Base-by-base conservation (phyloP, 352 stramenopile species). In the Phytophthora pisi region DNA sequence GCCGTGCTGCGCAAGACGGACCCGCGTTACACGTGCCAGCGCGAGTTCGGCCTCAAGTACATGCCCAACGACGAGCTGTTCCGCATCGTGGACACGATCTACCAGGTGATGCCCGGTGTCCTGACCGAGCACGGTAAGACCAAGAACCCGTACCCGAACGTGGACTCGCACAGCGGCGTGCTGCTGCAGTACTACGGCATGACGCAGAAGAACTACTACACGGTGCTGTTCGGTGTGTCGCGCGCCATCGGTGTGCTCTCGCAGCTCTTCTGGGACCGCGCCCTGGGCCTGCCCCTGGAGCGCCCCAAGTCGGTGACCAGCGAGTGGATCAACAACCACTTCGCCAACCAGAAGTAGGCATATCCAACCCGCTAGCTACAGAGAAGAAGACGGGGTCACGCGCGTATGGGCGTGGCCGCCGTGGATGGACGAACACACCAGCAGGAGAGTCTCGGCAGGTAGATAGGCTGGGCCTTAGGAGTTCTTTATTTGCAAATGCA, bases 161-260 rank as follows among this genome's bases (percentile, higher is more conserved):
- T 99, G 57, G 97, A 99, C 88, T 98, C 92, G 56, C 98, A 99
- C 89, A 98, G 84, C 20, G 98, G 98, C 66, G 97, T 99, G 72
- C 87, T 99, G 69, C 88, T 99, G 30, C 98, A 98, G 92, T 97
- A 99, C 88, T 99, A 99, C 86, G 97, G 96, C 70, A 93, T 99
- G 79, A 99, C 96, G 55, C 93, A 99, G 88, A 98, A 99, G 89
- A 97, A 99, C 82, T 99, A 99, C 86, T 99, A 99, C 95, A 99
- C 97, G 38, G 98, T 99, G 45, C 92, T 99, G 68, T 99, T 99
- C 77, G 98, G 97, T 75, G 97, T 99, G 3, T 99, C 94, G 66
- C 92, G 98, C 62, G 97, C 96, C 26, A 98, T 99, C 46, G 97
- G 98, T 82, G 97, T 97, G 72, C 89, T 99, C 62, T 98, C 93